Percentiles rank a stretch among this genome's conserved stretches.
Evolutionary conservation across 1,284 basidiomycete genomes (phyloP).

Genomic region (Tilletiopsis washingtonensis): DNA sequence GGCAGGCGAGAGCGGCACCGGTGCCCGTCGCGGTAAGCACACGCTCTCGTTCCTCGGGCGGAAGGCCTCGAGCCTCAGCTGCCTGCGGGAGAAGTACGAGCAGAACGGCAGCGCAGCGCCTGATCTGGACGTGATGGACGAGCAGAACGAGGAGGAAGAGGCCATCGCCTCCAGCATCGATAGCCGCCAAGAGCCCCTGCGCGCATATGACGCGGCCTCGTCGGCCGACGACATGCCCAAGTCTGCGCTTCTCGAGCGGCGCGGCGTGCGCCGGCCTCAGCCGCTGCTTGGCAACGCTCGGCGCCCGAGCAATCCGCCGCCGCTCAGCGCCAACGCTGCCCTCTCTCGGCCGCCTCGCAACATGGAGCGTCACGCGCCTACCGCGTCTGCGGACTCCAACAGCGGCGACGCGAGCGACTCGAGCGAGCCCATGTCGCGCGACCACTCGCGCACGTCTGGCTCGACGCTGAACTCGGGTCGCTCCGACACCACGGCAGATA

Average conservation of each 20-base stretch:
- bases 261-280: no score
- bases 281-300: no score
- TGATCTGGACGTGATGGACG: slow-evolving; percentile 14
- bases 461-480: slow-evolving; percentile 24
- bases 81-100: slow-evolving; percentile 41
- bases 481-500: slow-evolving; percentile 25
- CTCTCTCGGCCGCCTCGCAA: no score
- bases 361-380: neutral
- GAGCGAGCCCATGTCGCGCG: slow-evolving; percentile 15
- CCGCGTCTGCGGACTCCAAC: neutral
- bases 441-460: slow-evolving; percentile 15
- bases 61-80: slow-evolving; percentile 50
- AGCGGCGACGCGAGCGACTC: slow-evolving; percentile 14
- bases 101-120: slow-evolving; percentile 12
- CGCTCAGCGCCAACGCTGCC: no score
- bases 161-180: no score
- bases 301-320: no score
- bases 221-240: no score
- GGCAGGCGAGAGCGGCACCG: no score
- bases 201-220: no score
- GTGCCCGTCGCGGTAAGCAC: slow-evolving; percentile 41
- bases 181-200: no score
- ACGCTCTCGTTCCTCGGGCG: slow-evolving; percentile 51
- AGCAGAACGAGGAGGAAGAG: slow-evolving; percentile 11
- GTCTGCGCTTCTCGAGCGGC: no score